A percentile compares a stretch with the other conserved stretches of the same genome.
These are phyloP conservation scores for Coniella lustricola DNA, from an alignment of 2,329 filamentous ascomycete species.

Conservation along the genomic window DNA sequence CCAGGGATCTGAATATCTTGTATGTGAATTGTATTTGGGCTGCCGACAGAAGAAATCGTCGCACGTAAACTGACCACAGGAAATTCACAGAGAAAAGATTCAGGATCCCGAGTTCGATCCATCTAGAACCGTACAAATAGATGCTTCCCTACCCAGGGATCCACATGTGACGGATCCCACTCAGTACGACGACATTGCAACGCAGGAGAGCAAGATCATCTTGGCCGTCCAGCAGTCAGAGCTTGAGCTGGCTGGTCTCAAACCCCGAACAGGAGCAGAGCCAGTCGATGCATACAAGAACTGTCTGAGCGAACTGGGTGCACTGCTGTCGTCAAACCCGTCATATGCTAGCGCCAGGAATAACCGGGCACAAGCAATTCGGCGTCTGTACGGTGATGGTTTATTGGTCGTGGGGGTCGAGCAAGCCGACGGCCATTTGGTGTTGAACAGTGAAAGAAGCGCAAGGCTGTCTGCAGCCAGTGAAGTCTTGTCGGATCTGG, in stretches of 20 bases:
- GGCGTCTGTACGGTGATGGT: conserved; percentile 56
- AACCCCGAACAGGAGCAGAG: conserved; percentile 29
- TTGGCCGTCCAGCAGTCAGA: conserved; percentile 48
- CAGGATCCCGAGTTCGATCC: conserved; percentile 59
- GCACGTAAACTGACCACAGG: conserved; percentile 5
- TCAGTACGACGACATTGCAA: conserved; percentile 44
- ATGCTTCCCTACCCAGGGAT: conserved; percentile 48
- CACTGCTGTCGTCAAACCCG: conserved; percentile 51
- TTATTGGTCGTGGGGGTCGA: conserved; percentile 40
- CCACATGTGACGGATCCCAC: conserved; percentile 45
- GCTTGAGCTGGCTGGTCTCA: conserved; percentile 40
- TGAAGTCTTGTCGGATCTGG: conserved; percentile 45
- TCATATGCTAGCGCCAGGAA: conserved; percentile 66
- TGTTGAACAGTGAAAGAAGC: conserved; percentile 27
- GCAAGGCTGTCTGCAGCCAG: conserved; percentile 34
- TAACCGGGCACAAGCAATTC: conserved; percentile 63
- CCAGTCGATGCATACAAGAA: conserved; percentile 38
- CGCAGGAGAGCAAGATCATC: conserved; percentile 47
- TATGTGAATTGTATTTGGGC: conserved; percentile 23
- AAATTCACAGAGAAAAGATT: conserved; percentile 44
- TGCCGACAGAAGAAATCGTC: no score
- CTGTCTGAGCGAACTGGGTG: conserved; percentile 42
- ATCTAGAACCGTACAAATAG: conserved; percentile 44
- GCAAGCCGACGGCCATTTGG: conserved; percentile 33
- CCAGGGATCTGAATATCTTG: conserved; percentile 54